These are phyloP conservation scores for Tubosaeta sp. DNA, from an alignment of 768 basidiomycete species.

Conservation along the genomic window DNA sequence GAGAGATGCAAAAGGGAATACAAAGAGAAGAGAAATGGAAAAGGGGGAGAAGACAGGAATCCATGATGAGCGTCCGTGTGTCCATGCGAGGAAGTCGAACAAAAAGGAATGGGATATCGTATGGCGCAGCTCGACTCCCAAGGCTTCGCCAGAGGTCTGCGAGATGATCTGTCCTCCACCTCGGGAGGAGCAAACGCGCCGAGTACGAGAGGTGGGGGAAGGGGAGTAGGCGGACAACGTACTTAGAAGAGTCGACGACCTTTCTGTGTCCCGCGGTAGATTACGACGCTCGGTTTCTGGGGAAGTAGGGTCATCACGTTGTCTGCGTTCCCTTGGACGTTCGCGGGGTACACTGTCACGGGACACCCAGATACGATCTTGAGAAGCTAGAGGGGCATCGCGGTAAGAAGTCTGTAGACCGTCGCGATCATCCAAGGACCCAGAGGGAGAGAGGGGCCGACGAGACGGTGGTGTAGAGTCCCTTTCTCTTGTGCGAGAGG, in stretches of 20 bases:
- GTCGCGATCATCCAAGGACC: constrained; percentile 22
- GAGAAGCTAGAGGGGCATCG: constrained; percentile 15
- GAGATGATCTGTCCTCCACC: constrained; percentile 31
- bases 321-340: constrained; percentile 22
- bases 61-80: constrained; percentile 37
- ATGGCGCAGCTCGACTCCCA: constrained; percentile 39
- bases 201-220: constrained; percentile 32
- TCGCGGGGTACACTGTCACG: constrained; percentile 11
- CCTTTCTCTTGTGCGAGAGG: constrained; percentile 23
- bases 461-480: constrained; percentile 20
- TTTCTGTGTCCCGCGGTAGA: constrained; percentile 27
- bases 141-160: constrained; percentile 42
- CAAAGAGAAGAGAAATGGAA: constrained; percentile 28
- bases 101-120: constrained; percentile 30
- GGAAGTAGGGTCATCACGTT: constrained; percentile 22
- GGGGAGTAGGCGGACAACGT: constrained; percentile 46
- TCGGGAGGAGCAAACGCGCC: constrained; percentile 35
- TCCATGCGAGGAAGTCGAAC: constrained; percentile 38
- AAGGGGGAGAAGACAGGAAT: constrained; percentile 31
- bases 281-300: constrained; percentile 20
- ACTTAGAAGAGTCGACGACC: constrained; percentile 35
- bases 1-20: constrained; percentile 25
- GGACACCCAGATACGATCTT: constrained; percentile 22
- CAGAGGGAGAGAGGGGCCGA: constrained; percentile 19
- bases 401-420: constrained; percentile 15